Conservation (phyloP, 2,329 filamentous ascomycete genomes). For the Colletotrichum filicis region DNA sequence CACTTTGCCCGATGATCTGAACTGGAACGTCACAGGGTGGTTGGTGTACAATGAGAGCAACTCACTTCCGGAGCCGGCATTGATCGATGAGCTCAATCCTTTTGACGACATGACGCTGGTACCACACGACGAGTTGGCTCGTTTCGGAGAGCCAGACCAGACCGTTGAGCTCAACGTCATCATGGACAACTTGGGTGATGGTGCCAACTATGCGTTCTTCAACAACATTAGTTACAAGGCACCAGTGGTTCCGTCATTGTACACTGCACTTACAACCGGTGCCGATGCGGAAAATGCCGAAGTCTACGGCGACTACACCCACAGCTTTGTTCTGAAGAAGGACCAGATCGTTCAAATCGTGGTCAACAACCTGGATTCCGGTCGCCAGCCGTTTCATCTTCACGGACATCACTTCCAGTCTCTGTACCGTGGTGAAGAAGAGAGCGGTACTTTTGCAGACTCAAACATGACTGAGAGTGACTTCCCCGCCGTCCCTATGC, state of each 20-base stretch:
- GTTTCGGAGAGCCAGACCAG: conserved; percentile 71
- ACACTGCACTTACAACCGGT: conserved; percentile 76
- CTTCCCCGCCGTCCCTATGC: conserved; percentile 68
- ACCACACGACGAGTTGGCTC: conserved; percentile 72
- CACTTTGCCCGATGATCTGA: conserved; percentile 71
- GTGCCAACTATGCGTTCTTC: conserved; percentile 72
- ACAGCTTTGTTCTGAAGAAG: conserved; percentile 75
- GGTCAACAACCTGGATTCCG: conserved; percentile 77
- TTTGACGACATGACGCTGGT: conserved; percentile 80
- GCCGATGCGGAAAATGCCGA: conserved; percentile 66
- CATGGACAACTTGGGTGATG: conserved; percentile 71
- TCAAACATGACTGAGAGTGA: conserved; percentile 54
- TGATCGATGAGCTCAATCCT: conserved; percentile 70
- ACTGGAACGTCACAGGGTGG: conserved; percentile 77
- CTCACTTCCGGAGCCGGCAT: conserved; percentile 59
- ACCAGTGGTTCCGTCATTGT: conserved; percentile 83
- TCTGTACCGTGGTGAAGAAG: conserved; percentile 68
- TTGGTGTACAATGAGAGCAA: conserved; percentile 65
- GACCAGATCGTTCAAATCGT: conserved; percentile 78
- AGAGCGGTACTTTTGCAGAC: conserved; percentile 65
- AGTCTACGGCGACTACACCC: conserved; percentile 74
- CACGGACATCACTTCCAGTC: conserved; percentile 83
- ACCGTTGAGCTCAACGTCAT: conserved; percentile 71
- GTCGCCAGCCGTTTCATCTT: conserved; percentile 81
- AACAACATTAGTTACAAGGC: conserved; percentile 81